Percentiles rank a stretch among this genome's conserved stretches.
These are phyloP conservation scores for Lentinula boryana DNA, from an alignment of 768 basidiomycete genomes.

Conservation along the genomic window DNA sequence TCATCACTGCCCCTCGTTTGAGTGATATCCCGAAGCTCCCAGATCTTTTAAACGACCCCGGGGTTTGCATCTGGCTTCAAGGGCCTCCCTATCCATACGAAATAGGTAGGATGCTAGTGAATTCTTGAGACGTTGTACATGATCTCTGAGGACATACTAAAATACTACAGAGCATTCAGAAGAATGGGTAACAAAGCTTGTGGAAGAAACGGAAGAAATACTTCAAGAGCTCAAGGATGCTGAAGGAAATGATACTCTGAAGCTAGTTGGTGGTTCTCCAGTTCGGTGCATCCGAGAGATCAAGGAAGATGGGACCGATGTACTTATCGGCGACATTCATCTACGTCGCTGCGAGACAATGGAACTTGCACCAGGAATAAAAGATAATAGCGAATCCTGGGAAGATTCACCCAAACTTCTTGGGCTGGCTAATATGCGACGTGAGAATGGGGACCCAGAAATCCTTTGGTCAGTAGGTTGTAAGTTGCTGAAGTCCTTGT, in stretches of 20 bases:
- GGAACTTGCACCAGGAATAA: conserved; percentile 19
- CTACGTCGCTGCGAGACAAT: conserved; percentile 26
- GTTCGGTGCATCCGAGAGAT: conserved; percentile 49
- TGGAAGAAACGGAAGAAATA: conserved; percentile 20
- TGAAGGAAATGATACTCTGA: conserved; percentile 16
- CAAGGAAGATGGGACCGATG: conserved; percentile 44
- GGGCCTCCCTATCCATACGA: conserved; percentile 51
- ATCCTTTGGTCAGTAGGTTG: conserved; percentile 62
- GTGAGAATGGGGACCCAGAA: conserved; percentile 41
- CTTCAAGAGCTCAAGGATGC: conserved; percentile 25
- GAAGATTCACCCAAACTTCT: conserved; percentile 14
- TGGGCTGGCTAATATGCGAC: conserved; percentile 33
- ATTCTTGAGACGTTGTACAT: not conserved
- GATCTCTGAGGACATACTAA: not conserved
- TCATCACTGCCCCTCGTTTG: conserved; percentile 52
- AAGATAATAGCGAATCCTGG: conserved; percentile 30
- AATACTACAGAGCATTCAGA: conserved; percentile 27
- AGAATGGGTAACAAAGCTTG: conserved; percentile 21
- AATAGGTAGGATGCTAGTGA: conserved; percentile 16
- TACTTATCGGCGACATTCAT: conserved; percentile 43
- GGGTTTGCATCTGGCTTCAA: conserved; percentile 39
- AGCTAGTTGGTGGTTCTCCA: conserved; percentile 38
- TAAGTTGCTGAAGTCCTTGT: conserved; percentile 20
- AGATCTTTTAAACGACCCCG: conserved; percentile 41
- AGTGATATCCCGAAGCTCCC: conserved; percentile 33